Evolutionary conservation across 345 rosid genomes (phyloP).

Genomic region (Salix purpurea): DNA sequence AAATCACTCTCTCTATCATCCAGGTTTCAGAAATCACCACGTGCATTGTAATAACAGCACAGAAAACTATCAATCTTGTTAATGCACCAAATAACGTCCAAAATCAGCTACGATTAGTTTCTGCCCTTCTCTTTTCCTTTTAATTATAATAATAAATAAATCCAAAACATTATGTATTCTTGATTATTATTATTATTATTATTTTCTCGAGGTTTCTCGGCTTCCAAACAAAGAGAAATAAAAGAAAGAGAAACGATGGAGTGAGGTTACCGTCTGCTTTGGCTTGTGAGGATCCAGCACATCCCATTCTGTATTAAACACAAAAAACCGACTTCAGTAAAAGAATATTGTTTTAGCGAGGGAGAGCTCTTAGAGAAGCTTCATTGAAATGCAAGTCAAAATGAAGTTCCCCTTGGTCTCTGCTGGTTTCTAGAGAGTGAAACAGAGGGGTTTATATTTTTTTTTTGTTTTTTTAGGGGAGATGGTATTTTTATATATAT

Average conservation of each 20-base stretch:
- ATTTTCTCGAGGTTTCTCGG: not conserved
- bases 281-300: conserved; percentile 70
- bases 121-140: not conserved
- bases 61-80: not conserved
- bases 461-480: not conserved
- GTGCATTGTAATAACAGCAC: not conserved
- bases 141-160: not conserved
- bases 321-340: not conserved
- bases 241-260: not conserved
- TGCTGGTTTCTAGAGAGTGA: not conserved
- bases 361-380: not conserved
- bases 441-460: not conserved
- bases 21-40: not conserved
- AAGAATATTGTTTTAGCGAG: not conserved
- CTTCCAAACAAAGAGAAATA: not conserved
- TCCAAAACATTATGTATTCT: not conserved
- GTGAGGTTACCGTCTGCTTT: conserved; percentile 50
- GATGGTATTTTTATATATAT: not conserved
- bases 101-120: not conserved
- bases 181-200: not conserved
- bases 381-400: conserved; percentile 33
- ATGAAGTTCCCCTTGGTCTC: conserved; percentile 9
- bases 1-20: not conserved
- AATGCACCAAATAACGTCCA: not conserved
- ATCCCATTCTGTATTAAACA: conserved; percentile 46